Evolutionary conservation across 495 filamentous ascomycete genomes (phyloP).

Genomic region (Letharia lupina): DNA sequence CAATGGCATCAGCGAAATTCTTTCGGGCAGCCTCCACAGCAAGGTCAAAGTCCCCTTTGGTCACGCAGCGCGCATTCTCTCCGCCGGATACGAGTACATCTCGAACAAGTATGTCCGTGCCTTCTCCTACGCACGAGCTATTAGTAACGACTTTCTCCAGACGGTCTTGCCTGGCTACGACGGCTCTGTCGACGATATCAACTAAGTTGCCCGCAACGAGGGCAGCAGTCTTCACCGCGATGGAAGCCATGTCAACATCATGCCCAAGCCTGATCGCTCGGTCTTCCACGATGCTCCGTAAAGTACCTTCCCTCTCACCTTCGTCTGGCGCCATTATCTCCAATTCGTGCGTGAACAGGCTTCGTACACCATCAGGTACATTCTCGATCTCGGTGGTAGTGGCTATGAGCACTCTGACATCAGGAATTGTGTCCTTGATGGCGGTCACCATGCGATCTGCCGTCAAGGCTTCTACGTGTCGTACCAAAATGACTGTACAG

Average conservation of each 20-base stretch:
- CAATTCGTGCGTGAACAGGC: slow-evolving; percentile 90
- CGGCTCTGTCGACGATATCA: slow-evolving; percentile 86
- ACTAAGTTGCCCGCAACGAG: slow-evolving; percentile 89
- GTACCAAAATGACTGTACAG: slow-evolving; percentile 72
- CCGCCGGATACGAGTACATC: slow-evolving; percentile 91
- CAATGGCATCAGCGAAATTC: slow-evolving; percentile 96
- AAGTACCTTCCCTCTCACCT: slow-evolving; percentile 78
- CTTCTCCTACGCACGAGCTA: slow-evolving; percentile 31
- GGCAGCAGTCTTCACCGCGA: slow-evolving; percentile 92
- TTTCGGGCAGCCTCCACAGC: slow-evolving; percentile 91
- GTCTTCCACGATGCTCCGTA: slow-evolving; percentile 67
- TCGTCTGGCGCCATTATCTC: slow-evolving; percentile 92
- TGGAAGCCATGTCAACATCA: slow-evolving; percentile 70
- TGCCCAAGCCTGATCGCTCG: slow-evolving; percentile 61
- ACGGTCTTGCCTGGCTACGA: slow-evolving; percentile 62
- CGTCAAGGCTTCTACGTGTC: slow-evolving; percentile 82
- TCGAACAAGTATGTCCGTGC: slow-evolving; percentile 48
- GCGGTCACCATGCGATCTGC: slow-evolving; percentile 80
- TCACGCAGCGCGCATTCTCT: slow-evolving; percentile 63
- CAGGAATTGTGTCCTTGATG: slow-evolving; percentile 66
- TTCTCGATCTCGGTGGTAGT: slow-evolving; percentile 94
- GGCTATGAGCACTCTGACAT: slow-evolving; percentile 72
- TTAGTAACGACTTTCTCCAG: slow-evolving; percentile 57
- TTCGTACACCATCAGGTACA: slow-evolving; percentile 77
- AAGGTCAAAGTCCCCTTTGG: slow-evolving; percentile 77